These are phyloP conservation scores for Linaria vulgaris DNA, from an alignment of 257 asterid species.

Conservation along the genomic window DNA sequence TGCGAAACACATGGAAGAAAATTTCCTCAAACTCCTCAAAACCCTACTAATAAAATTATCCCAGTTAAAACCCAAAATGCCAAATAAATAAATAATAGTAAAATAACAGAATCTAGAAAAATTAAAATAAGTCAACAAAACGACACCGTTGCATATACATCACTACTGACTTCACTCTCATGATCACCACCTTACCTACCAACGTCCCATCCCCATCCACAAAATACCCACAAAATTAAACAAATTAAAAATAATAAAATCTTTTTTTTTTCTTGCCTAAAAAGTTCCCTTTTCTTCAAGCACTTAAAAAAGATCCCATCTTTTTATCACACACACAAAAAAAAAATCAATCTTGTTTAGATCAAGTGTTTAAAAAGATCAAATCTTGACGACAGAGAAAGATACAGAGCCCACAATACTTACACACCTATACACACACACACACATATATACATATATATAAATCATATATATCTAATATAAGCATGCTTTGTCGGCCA, in stretches of 20 bases:
- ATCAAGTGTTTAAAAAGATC: conserved; percentile 29
- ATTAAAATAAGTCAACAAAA: conserved; percentile 1
- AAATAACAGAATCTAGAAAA: not conserved
- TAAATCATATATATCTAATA: conserved; percentile 14
- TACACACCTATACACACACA: conserved; percentile 26
- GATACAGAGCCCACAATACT: conserved; percentile 4
- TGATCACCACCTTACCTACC: conserved; percentile 42
- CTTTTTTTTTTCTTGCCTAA: conserved; percentile 34
- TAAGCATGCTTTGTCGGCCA: conserved; percentile 97
- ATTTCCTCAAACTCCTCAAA: not conserved
- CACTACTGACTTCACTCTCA: conserved; percentile 28
- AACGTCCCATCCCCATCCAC: conserved; percentile 41
- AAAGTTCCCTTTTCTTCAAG: conserved; percentile 37
- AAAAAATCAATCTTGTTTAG: conserved; percentile 33
- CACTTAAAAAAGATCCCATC: conserved; percentile 55
- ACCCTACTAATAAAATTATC: not conserved
- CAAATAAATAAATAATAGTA: not conserved
- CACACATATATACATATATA: conserved; percentile 12
- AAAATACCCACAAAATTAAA: conserved; percentile 37
- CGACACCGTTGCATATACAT: conserved; percentile 24
- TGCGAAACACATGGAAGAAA: not conserved
- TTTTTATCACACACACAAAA: conserved; percentile 30
- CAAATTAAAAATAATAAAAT: not conserved
- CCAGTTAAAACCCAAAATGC: not conserved
- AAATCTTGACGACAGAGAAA: conserved; percentile 44